Evolutionary conservation across 2,329 filamentous ascomycete genomes (phyloP).

Genomic region (Amauroascus niger): DNA sequence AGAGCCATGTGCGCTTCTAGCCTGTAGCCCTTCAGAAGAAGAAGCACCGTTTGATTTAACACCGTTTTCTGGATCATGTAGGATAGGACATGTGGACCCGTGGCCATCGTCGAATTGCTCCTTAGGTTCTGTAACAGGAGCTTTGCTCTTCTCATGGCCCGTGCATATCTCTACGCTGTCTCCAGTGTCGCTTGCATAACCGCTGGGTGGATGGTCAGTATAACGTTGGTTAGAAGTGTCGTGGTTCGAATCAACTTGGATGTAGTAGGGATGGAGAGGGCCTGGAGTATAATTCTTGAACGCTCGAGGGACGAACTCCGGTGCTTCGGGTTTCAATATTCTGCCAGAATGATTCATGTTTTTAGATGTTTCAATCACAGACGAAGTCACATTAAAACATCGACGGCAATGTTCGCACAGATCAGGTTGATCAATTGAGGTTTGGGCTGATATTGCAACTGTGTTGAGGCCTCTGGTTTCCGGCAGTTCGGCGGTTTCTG

Average conservation of each 20-base stretch:
- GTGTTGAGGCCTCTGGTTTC: neutral
- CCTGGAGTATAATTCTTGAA: constrained; percentile 3
- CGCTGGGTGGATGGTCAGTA: constrained; percentile 8
- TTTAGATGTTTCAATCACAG: constrained; percentile 9
- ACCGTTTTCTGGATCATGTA: neutral
- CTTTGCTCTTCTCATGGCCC: constrained; percentile 2
- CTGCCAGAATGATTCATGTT: constrained; percentile 5
- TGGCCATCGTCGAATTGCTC: neutral
- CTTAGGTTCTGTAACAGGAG: neutral
- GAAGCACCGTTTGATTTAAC: neutral
- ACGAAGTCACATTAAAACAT: neutral
- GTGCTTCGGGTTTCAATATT: constrained; percentile 32
- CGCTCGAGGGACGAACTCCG: constrained; percentile 31
- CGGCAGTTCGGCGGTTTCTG: neutral
- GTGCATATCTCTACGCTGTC: constrained; percentile 15
- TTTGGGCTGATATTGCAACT: neutral
- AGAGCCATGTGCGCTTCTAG: neutral
- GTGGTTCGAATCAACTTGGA: constrained; percentile 5
- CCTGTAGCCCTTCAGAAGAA: neutral
- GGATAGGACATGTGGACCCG: neutral
- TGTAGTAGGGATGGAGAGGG: neutral
- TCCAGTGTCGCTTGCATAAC: constrained; percentile 14
- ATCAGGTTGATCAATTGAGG: neutral
- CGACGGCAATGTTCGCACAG: constrained; percentile 7
- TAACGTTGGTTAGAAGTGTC: neutral